Percentiles rank a stretch among this genome's conserved stretches.
Evolutionary conservation across 768 basidiomycete species (phyloP).

Genomic region (Pseudohyphozyma bogoriensis): DNA sequence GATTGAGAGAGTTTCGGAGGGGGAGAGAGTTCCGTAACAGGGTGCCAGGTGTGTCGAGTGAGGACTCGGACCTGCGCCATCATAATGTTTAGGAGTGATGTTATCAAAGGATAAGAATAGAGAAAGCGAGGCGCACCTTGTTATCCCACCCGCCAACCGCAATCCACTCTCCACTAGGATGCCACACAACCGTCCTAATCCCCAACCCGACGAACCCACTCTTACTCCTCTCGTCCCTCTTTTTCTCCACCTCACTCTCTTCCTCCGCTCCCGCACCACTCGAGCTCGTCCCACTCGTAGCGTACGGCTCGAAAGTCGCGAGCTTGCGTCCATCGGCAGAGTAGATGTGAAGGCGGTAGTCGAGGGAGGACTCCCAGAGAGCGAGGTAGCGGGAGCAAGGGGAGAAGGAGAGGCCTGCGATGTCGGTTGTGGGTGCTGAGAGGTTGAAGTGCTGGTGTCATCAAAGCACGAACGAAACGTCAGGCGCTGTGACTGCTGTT

Average conservation of each 20-base stretch:
- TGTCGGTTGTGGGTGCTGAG: constrained; percentile 35
- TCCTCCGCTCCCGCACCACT: neutral
- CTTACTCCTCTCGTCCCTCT: constrained; percentile 2
- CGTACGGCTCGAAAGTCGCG: constrained; percentile 27
- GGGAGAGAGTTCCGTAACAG: neutral
- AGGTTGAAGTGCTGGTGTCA: constrained; percentile 37
- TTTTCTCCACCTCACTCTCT: neutral
- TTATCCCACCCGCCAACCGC: constrained; percentile 31
- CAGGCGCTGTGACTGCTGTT: too few relatives aligned
- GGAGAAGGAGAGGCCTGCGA: constrained; percentile 37
- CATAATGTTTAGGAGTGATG: too few relatives aligned
- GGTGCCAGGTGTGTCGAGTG: neutral
- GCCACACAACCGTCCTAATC: constrained; percentile 28
- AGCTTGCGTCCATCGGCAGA: constrained; percentile 37
- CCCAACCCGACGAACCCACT: constrained; percentile 27
- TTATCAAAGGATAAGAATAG: too few relatives aligned
- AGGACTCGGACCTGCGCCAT: constrained; percentile 11
- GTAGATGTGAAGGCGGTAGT: constrained; percentile 37
- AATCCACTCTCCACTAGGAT: constrained; percentile 19
- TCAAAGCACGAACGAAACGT: neutral
- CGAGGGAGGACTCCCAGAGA: constrained; percentile 35
- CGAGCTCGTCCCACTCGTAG: neutral
- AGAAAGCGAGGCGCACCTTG: constrained; percentile 13
- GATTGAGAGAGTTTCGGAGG: neutral
- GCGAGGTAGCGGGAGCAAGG: constrained; percentile 39